Percentiles rank a stretch among this genome's conserved stretches.
These are phyloP conservation scores for Colletotrichum eleusines DNA, from an alignment of 2,329 filamentous ascomycete species.

Conservation along the genomic window DNA sequence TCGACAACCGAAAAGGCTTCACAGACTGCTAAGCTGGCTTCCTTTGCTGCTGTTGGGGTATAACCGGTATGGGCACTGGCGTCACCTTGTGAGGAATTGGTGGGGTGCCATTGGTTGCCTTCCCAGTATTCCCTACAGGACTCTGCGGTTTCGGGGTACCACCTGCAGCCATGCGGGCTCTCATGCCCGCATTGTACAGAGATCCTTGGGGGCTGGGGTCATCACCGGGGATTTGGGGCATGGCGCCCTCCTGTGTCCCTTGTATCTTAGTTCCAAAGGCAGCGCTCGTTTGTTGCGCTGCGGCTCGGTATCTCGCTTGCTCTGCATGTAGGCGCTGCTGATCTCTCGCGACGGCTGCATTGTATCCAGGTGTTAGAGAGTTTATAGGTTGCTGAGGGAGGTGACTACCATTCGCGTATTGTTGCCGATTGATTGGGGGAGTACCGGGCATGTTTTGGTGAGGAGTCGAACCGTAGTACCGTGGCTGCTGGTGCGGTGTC, in stretches of 20 bases:
- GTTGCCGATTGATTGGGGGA: constrained; percentile 43
- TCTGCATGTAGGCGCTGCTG: constrained; percentile 56
- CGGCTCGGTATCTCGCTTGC: constrained; percentile 62
- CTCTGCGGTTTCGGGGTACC: constrained; percentile 52
- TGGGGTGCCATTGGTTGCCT: constrained; percentile 51
- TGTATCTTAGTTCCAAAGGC: constrained; percentile 59
- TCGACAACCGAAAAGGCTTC: neutral
- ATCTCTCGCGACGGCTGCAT: constrained; percentile 32
- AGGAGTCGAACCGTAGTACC: constrained; percentile 45
- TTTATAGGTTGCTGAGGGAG: constrained; percentile 48
- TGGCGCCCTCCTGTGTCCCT: constrained; percentile 58
- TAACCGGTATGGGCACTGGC: constrained; percentile 58
- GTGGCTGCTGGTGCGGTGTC: constrained; percentile 39
- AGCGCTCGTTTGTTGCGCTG: constrained; percentile 57
- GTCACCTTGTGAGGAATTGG: constrained; percentile 56
- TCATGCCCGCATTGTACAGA: constrained; percentile 51
- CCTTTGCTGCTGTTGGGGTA: constrained; percentile 53
- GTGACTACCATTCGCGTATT: constrained; percentile 51
- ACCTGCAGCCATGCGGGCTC: constrained; percentile 53
- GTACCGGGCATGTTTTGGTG: constrained; percentile 47
- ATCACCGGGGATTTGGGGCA: constrained; percentile 54
- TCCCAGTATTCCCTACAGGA: constrained; percentile 33
- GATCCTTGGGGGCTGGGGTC: constrained; percentile 48
- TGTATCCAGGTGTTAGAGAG: constrained; percentile 31
- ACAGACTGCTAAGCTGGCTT: constrained; percentile 33